Evolutionary conservation across 495 filamentous ascomycete genomes (phyloP), one percentile per base, ranked within the genome.

Genomic region (Aspergillus funiculosus): DNA sequence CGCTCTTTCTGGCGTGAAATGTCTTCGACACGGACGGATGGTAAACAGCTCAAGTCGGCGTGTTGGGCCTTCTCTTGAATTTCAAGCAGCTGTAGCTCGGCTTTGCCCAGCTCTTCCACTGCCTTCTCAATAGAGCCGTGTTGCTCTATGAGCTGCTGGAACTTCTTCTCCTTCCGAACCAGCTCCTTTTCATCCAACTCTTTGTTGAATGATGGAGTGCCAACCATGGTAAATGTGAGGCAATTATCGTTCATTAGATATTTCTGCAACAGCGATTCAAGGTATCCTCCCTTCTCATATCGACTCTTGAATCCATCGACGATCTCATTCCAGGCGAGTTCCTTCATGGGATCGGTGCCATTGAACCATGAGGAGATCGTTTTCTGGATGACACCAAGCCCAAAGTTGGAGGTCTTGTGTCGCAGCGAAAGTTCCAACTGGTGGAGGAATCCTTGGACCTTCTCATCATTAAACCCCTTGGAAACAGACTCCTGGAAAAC

Each of bases 341-440:
- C 79, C 46, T 92, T 80, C 63, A 98, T 89, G 7, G 92, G 94
- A 62, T 96, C 87, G 9, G 87, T 76, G 10, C 92, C 92, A 45
- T 92, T 92, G 63, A 97, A 95, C 92, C 92, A 98, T 20, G 81
- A 80, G 3, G 87, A 83, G 42, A 92, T 85, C 43, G 95, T 72
- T 34, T 89, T 76, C 53, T 95, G 85, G 72, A 96, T 85, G 2
- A 98, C 67, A 31, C 81, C 81, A 76, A 97, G 86, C 17, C 92
- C 92, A 57, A 98, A 97, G 52, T 85, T 85, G 25, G 92, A 85
- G 1, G 87, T 95, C 66, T 96, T 96, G 65, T 97, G 91, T 58
- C 95, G 94, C 18, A 97, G 68, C 7, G 79, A 73, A 25, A 98
- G 73, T 56, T 98, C 92, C 7, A 97, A 72, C 63, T 95, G 89